Percentiles rank a stretch among this genome's conserved stretches.
phyloP scores from a whole-genome alignment of 1,284 basidiomycete species.

The Stygiomarasmius scandens region DNA sequence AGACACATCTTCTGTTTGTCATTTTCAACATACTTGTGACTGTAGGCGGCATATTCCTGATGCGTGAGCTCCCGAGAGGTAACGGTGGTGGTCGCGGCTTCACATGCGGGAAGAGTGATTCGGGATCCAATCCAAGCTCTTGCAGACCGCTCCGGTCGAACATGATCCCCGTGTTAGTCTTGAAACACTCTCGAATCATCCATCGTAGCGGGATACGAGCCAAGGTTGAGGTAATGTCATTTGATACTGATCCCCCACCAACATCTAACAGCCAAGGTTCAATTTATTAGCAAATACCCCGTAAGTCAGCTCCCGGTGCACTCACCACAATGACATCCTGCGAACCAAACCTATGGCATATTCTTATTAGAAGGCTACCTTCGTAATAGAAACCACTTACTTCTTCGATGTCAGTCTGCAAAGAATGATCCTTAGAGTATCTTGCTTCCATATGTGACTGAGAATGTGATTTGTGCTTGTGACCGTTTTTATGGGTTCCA shows the following conservation, averaged over 20 bases:
- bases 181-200: slow-evolving; percentile 59
- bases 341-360: slow-evolving; percentile 23
- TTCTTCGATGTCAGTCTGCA: slow-evolving; percentile 23
- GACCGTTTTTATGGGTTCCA: background rate
- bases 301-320: background rate
- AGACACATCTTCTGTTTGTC: too few species aligned
- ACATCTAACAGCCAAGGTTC: slow-evolving; percentile 25
- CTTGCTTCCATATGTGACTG: background rate
- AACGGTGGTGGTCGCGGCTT: slow-evolving; percentile 35
- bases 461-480: background rate
- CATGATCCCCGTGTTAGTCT: slow-evolving; percentile 40
- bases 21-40: background rate
- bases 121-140: slow-evolving; percentile 41
- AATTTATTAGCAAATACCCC: background rate
- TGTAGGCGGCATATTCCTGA: slow-evolving; percentile 15
- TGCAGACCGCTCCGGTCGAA: slow-evolving; percentile 38
- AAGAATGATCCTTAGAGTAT: background rate
- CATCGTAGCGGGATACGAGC: slow-evolving; percentile 49
- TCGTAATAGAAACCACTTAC: slow-evolving; percentile 6
- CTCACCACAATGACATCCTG: slow-evolving; percentile 22
- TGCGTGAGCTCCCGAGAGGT: slow-evolving; percentile 17
- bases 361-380: background rate
- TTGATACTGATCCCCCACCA: slow-evolving; percentile 37
- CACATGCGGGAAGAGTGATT: slow-evolving; percentile 37
- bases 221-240: slow-evolving; percentile 36